Evolutionary conservation across 371 early-diverging fungal genomes (phyloP).

Genomic region (Mortierella sp.): DNA sequence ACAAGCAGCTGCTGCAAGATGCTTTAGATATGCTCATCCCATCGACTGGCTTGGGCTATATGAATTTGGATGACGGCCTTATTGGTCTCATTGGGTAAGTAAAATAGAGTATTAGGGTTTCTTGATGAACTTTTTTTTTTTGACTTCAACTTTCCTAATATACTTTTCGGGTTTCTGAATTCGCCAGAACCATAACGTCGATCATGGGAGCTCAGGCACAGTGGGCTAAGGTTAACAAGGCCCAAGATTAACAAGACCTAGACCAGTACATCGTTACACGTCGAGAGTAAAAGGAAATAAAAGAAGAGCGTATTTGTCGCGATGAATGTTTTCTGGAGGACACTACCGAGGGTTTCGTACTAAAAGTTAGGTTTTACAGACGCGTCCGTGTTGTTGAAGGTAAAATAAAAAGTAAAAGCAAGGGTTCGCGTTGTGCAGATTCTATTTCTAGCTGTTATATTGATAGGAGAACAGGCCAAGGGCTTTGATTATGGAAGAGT

Average conservation of each 20-base stretch:
- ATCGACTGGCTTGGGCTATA: conserved; percentile 66
- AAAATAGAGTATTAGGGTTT: background rate
- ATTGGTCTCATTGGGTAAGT: conserved; percentile 77
- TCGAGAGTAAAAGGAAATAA: background rate
- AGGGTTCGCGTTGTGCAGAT: background rate
- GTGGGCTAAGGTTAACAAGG: conserved; percentile 55
- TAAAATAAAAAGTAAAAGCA: background rate
- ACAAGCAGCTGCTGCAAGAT: conserved; percentile 71
- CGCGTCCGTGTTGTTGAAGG: background rate
- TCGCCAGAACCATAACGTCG: conserved; percentile 39
- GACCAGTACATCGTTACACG: too few relatives aligned
- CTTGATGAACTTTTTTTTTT: conserved; percentile 60
- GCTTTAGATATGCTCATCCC: conserved; percentile 75
- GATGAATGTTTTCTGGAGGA: too few relatives aligned
- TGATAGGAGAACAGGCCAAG: background rate
- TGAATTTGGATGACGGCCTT: conserved; percentile 71
- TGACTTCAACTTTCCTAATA: background rate
- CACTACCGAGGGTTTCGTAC: too few relatives aligned
- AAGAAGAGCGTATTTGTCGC: background rate
- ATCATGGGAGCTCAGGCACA: conserved; percentile 56
- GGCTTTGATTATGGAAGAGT: background rate
- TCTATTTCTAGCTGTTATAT: conserved; percentile 4
- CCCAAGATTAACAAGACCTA: too few relatives aligned
- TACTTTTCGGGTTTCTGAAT: background rate
- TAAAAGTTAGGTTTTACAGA: background rate